Conservation (phyloP, 192 early-diverging fungal genomes). For the Coemansia sp. region DNA sequence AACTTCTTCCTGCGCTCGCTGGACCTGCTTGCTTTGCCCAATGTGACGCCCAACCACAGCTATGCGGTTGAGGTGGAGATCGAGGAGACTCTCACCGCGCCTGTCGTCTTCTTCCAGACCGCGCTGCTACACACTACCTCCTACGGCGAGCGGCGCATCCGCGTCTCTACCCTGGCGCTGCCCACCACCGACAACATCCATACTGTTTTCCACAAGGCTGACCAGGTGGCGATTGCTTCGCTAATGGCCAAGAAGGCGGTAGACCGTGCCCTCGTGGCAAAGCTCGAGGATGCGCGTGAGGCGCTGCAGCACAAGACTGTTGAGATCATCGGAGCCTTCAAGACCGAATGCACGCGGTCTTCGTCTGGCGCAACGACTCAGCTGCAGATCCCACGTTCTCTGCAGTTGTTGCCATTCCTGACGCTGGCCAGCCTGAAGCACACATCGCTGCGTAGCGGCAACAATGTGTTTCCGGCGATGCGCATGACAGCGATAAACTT, state of each 20-base stretch:
- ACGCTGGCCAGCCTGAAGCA: slow-evolving; percentile 84
- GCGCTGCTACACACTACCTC: slow-evolving; percentile 90
- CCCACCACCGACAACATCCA: slow-evolving; percentile 82
- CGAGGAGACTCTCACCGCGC: slow-evolving; percentile 64
- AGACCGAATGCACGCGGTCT: slow-evolving; percentile 71
- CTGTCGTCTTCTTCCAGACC: slow-evolving; percentile 91
- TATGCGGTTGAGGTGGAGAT: slow-evolving; percentile 91
- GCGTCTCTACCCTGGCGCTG: slow-evolving; percentile 87
- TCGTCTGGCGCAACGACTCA: slow-evolving; percentile 77
- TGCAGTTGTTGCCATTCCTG: slow-evolving; percentile 85
- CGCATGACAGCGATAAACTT: slow-evolving; percentile 81
- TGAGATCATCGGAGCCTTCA: slow-evolving; percentile 92
- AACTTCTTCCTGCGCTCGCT: slow-evolving; percentile 97
- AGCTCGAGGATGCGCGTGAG: slow-evolving; percentile 93
- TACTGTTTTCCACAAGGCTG: slow-evolving; percentile 81
- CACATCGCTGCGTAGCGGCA: slow-evolving; percentile 62
- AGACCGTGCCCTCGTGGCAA: slow-evolving; percentile 81
- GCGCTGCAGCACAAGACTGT: slow-evolving; percentile 83
- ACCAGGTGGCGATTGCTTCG: slow-evolving; percentile 81
- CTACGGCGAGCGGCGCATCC: slow-evolving; percentile 88
- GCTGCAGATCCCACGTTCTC: slow-evolving; percentile 79
- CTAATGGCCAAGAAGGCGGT: slow-evolving; percentile 90
- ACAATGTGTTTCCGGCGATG: slow-evolving; percentile 75
- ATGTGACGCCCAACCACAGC: slow-evolving; percentile 88
- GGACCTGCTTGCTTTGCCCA: slow-evolving; percentile 89